These are phyloP conservation scores for Prinsepia uniflora DNA, from an alignment of 306 rosid species.

Conservation along the genomic window DNA sequence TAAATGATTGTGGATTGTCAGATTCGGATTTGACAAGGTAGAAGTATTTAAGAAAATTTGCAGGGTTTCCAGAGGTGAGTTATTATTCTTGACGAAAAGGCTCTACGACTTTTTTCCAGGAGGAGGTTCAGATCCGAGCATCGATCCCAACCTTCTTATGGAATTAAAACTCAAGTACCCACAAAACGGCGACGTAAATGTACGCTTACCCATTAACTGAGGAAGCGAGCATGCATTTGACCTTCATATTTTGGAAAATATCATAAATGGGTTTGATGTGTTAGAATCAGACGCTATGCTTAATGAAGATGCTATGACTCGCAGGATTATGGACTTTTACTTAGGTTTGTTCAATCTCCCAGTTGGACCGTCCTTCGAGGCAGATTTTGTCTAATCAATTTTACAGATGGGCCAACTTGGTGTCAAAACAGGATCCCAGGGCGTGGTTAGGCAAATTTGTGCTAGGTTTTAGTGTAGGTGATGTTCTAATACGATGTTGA, in stretches of 20 bases:
- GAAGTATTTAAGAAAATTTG: no score
- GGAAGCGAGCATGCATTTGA: conserved; percentile 55
- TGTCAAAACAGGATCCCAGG: conserved; percentile 57
- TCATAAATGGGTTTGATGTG: conserved; percentile 64
- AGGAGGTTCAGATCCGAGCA: conserved; percentile 66
- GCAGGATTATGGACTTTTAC: conserved; percentile 50
- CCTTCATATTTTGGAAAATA: conserved; percentile 51
- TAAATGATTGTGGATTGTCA: no score
- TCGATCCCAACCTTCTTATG: conserved; percentile 44
- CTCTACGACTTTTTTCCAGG: conserved; percentile 59
- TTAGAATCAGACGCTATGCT: conserved; percentile 82
- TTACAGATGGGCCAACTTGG: conserved; percentile 80
- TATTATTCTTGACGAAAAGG: conserved; percentile 57
- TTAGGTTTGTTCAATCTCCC: conserved; percentile 32
- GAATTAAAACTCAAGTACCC: conserved; percentile 51
- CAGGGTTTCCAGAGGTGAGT: no score
- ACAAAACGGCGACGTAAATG: conserved; percentile 42
- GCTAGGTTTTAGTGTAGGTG: conserved; percentile 33
- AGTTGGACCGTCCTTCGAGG: conserved; percentile 53
- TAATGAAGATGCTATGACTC: conserved; percentile 47
- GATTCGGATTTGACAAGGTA: no score
- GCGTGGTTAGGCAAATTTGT: conserved; percentile 57
- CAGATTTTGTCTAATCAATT: conserved; percentile 56
- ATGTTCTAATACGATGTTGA: no score
- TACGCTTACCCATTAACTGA: conserved; percentile 46